Conservation (phyloP, 2,329 filamentous ascomycete species). For the Epicoccum nigrum region DNA sequence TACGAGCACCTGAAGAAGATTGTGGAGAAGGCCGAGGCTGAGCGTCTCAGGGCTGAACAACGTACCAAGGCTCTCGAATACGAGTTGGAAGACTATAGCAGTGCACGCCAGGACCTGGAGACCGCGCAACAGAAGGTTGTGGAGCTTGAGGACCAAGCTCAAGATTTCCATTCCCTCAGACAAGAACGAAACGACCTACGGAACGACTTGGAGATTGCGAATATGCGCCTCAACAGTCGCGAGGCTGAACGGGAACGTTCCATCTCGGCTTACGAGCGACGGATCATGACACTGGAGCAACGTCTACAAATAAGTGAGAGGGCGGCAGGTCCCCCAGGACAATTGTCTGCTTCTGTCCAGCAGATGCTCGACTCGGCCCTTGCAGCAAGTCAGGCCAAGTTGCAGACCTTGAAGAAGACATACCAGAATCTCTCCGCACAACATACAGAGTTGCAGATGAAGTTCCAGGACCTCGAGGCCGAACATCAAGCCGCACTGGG, state of each 20-base stretch:
- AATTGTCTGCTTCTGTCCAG: conserved; percentile 50
- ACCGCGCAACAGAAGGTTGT: conserved; percentile 42
- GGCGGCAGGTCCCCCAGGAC: conserved; percentile 35
- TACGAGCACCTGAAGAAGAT: conserved; percentile 68
- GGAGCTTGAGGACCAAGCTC: conserved; percentile 37
- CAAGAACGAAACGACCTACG: conserved; percentile 65
- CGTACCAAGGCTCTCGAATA: conserved; percentile 63
- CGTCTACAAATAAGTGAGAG: conserved; percentile 35
- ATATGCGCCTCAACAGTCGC: conserved; percentile 61
- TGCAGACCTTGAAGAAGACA: conserved; percentile 58
- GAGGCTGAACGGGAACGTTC: conserved; percentile 58
- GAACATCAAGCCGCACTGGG: conserved; percentile 39
- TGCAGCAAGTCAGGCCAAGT: conserved; percentile 54
- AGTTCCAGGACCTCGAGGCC: conserved; percentile 50
- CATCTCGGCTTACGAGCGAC: conserved; percentile 55
- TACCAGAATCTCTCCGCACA: conserved; percentile 58
- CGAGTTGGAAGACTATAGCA: conserved; percentile 67
- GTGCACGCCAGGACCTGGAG: conserved; percentile 40
- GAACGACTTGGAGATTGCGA: conserved; percentile 64
- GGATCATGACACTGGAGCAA: conserved; percentile 55
- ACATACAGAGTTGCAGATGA: conserved; percentile 58
- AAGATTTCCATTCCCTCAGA: conserved; percentile 59
- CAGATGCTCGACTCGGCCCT: conserved; percentile 57
- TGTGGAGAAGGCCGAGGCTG: conserved; percentile 71
- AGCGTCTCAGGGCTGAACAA: conserved; percentile 61